A percentile compares a stretch with the other conserved stretches of the same genome.
phyloP scores from a whole-genome alignment of 148 eudicot species.

The Vaccinium myrtillus region DNA sequence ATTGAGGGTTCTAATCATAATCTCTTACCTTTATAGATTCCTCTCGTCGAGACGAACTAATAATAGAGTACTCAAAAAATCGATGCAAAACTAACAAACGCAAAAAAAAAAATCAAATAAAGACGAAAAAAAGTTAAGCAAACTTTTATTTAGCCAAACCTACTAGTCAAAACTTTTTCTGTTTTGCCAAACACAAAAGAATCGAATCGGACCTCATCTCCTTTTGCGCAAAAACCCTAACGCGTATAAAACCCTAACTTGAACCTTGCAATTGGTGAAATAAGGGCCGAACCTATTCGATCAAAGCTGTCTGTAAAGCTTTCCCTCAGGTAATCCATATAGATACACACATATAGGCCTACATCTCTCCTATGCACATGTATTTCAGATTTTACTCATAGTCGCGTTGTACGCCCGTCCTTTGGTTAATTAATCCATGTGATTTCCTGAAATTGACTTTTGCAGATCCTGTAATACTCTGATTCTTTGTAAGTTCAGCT shows the following conservation, averaged over 20 bases:
- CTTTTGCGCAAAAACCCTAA: background rate
- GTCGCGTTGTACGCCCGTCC: background rate
- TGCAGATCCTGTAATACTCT: constrained; percentile 11
- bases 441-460: background rate
- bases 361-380: background rate
- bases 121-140: no score
- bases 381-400: background rate
- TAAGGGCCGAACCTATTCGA: background rate
- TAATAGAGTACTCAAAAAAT: no score
- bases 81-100: no score
- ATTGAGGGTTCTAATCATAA: no score
- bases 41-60: no score
- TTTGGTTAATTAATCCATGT: background rate
- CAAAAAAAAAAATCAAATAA: no score
- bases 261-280: background rate
- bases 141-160: no score
- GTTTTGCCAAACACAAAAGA: no score
- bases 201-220: no score
- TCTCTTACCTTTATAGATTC: no score
- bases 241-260: background rate
- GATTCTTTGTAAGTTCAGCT: background rate
- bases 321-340: background rate
- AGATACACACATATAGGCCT: background rate
- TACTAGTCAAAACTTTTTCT: no score
- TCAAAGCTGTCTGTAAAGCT: background rate